Base-by-base conservation (phyloP, 495 filamentous ascomycete genomes). In the Acidomyces sp. region DNA sequence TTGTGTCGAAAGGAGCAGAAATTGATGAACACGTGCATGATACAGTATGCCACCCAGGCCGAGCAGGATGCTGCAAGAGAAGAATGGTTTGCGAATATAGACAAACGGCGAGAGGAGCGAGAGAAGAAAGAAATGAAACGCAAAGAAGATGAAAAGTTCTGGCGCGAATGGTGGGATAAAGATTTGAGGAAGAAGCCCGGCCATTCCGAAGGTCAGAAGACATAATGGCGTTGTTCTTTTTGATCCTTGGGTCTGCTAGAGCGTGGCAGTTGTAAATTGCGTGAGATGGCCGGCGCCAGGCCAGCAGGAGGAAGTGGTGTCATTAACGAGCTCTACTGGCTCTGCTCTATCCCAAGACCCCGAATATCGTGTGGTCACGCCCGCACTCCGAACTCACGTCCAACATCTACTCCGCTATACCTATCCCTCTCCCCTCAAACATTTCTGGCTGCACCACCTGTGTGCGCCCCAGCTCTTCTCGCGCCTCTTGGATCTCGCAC, bases 11-110 rank as follows among this genome's bases (percentile, higher is more conserved):
- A 64, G 6, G 68, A 86, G 50, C 80, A 82, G 30, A 72, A 77
- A 25, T 67, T 74, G 16, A 97, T 97, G 90, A 96, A 96, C 63
- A 68, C 63, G 37, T 97, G 90, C 64, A 94, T 97, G 88, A 60
- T 86, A 38, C 54, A 66, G 27, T 78, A 92, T 62, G 86, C 87
- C 13, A 90, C 80, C 28, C 80, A 71, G 37, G 77, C 74, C 39
- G 81, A 93, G 61, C 74, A 85, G 56, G 90, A 97, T 62, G 74
- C 72, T 13, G 90, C 90, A 48, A 68, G 90, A 21, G 84, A 92
- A 57, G 84, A 96, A 54, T 97, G 90, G 92, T 95, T 96, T 55
- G 70, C 74, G 32, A 68, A 65, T 32, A 69, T 74, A 46, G 67
- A 78, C 48, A 71, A 83, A 62, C 68, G 85, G 52, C 66, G 70